Evolutionary conservation across 2,329 filamentous ascomycete genomes (phyloP).

Genomic region (Calonectria ilicicola): DNA sequence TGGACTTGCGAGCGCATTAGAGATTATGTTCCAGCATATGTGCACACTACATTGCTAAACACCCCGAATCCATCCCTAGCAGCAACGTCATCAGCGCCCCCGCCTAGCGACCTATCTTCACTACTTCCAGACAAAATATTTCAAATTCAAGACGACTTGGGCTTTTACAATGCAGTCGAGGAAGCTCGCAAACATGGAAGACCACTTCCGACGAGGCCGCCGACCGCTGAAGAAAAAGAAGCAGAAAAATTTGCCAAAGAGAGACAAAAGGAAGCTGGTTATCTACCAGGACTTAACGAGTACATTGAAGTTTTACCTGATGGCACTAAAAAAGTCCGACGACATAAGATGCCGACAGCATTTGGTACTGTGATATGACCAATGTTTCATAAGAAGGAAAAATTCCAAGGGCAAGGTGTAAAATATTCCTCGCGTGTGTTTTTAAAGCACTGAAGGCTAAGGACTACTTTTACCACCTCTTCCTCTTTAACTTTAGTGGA

Average conservation of each 20-base stretch:
- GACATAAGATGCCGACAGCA: neutral
- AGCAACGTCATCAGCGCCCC: neutral
- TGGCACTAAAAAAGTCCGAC: neutral
- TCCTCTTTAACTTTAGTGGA: too few species aligned
- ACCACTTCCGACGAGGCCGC: neutral
- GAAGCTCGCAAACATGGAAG: neutral
- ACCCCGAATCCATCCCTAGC: neutral
- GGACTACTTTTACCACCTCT: too few species aligned
- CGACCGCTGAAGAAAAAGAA: neutral
- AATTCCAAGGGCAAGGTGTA: too few species aligned
- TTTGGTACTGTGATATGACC: neutral
- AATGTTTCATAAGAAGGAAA: neutral
- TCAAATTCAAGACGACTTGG: neutral
- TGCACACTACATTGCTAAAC: neutral
- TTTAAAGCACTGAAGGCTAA: too few species aligned
- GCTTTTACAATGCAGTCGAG: neutral
- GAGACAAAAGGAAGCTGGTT: neutral
- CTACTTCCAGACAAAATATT: neutral
- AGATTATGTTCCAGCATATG: neutral
- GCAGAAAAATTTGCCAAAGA: neutral
- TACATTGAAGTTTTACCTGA: neutral
- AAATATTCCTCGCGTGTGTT: too few species aligned
- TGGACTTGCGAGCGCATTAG: neutral
- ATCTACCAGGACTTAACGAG: neutral
- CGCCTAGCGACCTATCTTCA: neutral